These are phyloP conservation scores for Solanum clarkiae DNA, from an alignment of 257 asterid species.

Conservation along the genomic window DNA sequence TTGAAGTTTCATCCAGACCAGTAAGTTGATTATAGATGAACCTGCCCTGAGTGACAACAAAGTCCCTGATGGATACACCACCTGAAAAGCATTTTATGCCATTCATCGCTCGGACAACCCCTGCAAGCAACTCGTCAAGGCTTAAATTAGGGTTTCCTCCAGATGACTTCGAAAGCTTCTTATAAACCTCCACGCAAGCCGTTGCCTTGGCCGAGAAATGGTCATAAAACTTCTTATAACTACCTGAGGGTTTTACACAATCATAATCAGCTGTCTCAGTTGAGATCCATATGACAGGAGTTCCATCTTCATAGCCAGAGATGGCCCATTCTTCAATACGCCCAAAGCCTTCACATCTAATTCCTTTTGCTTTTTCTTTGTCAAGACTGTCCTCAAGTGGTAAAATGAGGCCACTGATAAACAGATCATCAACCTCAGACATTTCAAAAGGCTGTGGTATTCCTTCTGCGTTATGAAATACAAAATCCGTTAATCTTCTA, in stretches of 20 bases:
- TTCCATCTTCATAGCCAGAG: slow-evolving; percentile 93
- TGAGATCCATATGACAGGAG: slow-evolving; percentile 74
- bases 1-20: slow-evolving; percentile 81
- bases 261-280: slow-evolving; percentile 84
- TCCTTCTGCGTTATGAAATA: slow-evolving; percentile 60
- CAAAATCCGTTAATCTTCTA: slow-evolving; percentile 62
- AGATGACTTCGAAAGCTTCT: slow-evolving; percentile 52
- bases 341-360: slow-evolving; percentile 82
- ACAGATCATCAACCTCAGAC: slow-evolving; percentile 70
- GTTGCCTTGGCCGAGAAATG: slow-evolving; percentile 74
- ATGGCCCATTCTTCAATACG: slow-evolving; percentile 94
- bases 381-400: slow-evolving; percentile 58
- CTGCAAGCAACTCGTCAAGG: slow-evolving; percentile 89
- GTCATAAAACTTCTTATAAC: slow-evolving; percentile 66
- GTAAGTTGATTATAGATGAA: slow-evolving; percentile 74
- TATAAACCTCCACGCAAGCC: slow-evolving; percentile 72
- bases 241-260: slow-evolving; percentile 64
- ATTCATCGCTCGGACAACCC: slow-evolving; percentile 74
- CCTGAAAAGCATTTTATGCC: slow-evolving; percentile 62
- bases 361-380: slow-evolving; percentile 48
- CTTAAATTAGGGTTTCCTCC: slow-evolving; percentile 48
- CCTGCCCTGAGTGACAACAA: slow-evolving; percentile 68
- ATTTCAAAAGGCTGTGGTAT: slow-evolving; percentile 68
- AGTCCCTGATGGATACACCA: slow-evolving; percentile 63
- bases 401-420: slow-evolving; percentile 53